Conservation (phyloP, 2,329 filamentous ascomycete genomes). For the Penicillium glabrum region DNA sequence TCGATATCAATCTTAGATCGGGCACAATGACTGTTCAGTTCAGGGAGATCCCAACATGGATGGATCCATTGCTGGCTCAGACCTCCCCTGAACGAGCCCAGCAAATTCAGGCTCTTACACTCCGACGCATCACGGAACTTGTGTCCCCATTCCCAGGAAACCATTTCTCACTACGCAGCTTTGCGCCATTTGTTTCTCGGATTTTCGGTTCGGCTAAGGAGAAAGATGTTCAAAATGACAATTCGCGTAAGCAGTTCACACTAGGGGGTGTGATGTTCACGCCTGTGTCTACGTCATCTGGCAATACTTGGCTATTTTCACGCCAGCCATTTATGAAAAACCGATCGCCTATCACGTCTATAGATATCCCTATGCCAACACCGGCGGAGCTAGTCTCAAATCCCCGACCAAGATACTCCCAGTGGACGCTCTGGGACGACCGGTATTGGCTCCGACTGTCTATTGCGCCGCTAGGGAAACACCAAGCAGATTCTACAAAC, state of each 20-base stretch:
- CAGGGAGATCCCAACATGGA: slow-evolving; percentile 12
- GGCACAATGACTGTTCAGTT: slow-evolving; percentile 37
- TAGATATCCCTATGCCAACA: slow-evolving; percentile 18
- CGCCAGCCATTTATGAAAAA: slow-evolving; percentile 38
- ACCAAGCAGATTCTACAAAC: background rate
- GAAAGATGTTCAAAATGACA: background rate
- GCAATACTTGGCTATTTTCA: slow-evolving; percentile 36
- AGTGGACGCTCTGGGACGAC: slow-evolving; percentile 53
- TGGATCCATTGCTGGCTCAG: slow-evolving; percentile 10
- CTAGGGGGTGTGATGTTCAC: slow-evolving; percentile 52
- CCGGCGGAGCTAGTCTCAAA: background rate
- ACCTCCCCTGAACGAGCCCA: slow-evolving; percentile 8
- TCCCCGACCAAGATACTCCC: background rate
- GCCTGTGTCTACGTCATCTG: slow-evolving; percentile 29
- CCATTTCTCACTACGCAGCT: slow-evolving; percentile 43
- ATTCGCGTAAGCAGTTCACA: slow-evolving; percentile 46
- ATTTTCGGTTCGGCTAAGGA: slow-evolving; percentile 36
- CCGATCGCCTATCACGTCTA: slow-evolving; percentile 19
- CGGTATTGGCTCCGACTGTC: slow-evolving; percentile 56
- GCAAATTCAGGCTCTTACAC: slow-evolving; percentile 43
- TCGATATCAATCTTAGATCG: slow-evolving; percentile 31
- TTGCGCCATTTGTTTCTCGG: slow-evolving; percentile 39
- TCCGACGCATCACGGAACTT: slow-evolving; percentile 51
- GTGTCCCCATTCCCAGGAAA: slow-evolving; percentile 47
- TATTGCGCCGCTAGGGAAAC: slow-evolving; percentile 22